Base-by-base conservation (phyloP, 1,284 basidiomycete genomes). In the Prillingera fragicola region DNA sequence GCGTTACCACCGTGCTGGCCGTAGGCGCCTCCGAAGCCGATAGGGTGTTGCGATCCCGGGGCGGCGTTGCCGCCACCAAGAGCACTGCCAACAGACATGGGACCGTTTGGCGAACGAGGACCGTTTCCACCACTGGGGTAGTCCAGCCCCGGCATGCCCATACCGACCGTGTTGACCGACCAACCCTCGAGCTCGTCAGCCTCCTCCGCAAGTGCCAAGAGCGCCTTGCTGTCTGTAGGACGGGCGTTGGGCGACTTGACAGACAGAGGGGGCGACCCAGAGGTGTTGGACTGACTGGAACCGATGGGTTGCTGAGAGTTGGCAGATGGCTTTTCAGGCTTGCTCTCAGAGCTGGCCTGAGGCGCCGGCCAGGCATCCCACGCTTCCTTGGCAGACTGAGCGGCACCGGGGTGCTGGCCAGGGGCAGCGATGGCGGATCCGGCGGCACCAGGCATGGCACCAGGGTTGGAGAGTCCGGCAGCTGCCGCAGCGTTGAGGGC, bases 141-240 rank as follows among this genome's bases (percentile, higher is more conserved):
- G 24, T 52, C 50, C 4, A 52, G 45, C 4, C 28, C 52, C 56
- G 59, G 60, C 38, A 49, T 32, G 23, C 45, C 51, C 49, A 61
- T 60, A 19, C 57, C 59, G 13, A 63, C 50, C 2, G 56, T 52
- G 4, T 63, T 62, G 12, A 67, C 62, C 12, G 49, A 56, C 69
- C 69, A 71, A 2, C 61, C 66, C 45, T 70, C 70, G n/a, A 69
- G 46, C 40, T 67, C 69, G 32, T 72, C 70, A 4, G 65, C 67
- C 43, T 67, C 69, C 39, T 70, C 70, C 0, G 70, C 70, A 1
- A 72, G 48, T 2, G 70, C 70, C 2, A 72, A 51, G 9, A 72
- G 51, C 2, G 70, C 68, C 50, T 70, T 72, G 23, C 62, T 65
- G 43, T 72, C 67, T 18, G 55, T 62, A 6, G 58, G 58, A 6